Evolutionary conservation across 139 green algal species (phyloP), one percentile per base, ranked within the genome.

Genomic region (Parachlorella kessleri): DNA sequence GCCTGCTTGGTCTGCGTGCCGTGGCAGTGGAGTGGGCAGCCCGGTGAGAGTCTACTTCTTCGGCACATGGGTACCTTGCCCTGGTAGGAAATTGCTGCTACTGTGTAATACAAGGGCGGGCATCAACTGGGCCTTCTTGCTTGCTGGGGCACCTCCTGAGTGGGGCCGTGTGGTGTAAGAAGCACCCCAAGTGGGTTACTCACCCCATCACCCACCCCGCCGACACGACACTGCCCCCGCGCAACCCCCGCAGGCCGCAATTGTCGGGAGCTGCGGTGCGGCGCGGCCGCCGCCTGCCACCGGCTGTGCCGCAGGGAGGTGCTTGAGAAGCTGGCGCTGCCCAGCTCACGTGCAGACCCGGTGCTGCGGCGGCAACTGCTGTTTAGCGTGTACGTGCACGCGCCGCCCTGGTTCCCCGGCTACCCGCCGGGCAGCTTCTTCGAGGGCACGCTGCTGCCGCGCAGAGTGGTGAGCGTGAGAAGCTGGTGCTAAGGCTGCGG

Each of bases 381-480:
- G 4, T 89, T 86, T 65, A 84, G 70, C 1, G 65, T 89, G 64
- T 88, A 89, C 66, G 54, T 85, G 21, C 85, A 89, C 67, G 70
- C 76, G 4, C 81, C 76, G 3, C 76, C 81, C 41, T 64, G 70
- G 4, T 77, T 82, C 33, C 64, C 63, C 26, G 75, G 66, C 30
- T 77, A 83, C 37, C 41, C 74, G 2, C 66, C 72, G 36, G 36
- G 23, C 33, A 83, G 63, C 14, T 35, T 70, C 28, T 80, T 79
- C 35, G 33, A 53, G 2, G 68, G 75, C 3, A 36, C 63, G 18
- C 53, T 84, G 48, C 71, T 84, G 6, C 55, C 66, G 3, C 40
- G 70, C 36, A 32, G 75, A 24, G 26, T 38, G 66, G 75, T 81
- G 75, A 66, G 73, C 14, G 38, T n/a, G n/a, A n/a, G n/a, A n/a